Conservation (phyloP, 257 asterid genomes). For the Solanum dulcamara region DNA sequence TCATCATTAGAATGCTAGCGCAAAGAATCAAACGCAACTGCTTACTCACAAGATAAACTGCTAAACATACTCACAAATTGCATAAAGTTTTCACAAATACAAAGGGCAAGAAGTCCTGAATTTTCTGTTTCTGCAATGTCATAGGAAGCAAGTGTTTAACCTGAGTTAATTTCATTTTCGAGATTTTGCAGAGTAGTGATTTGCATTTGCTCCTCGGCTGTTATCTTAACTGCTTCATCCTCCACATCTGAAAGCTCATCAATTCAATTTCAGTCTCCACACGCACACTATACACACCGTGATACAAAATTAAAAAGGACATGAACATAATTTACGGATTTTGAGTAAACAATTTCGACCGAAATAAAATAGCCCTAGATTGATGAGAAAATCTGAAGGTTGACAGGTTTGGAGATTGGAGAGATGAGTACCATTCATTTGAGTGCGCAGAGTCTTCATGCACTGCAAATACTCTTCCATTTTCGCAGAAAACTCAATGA, state of each 20-base stretch:
- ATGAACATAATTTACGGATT: not conserved
- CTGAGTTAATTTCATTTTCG: conserved; percentile 57
- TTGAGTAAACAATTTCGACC: not conserved
- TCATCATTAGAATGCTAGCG: not conserved
- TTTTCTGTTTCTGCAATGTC: not conserved
- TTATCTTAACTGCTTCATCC: conserved; percentile 71
- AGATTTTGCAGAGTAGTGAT: conserved; percentile 47
- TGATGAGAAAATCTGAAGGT: not conserved
- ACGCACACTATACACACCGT: not conserved
- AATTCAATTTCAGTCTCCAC: not conserved
- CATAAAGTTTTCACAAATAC: not conserved
- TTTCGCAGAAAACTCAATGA: not conserved
- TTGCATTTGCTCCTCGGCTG: conserved; percentile 74
- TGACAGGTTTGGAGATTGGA: not conserved
- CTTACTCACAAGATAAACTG: not conserved
- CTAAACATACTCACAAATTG: not conserved
- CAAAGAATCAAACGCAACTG: not conserved
- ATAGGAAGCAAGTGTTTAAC: conserved; percentile 10
- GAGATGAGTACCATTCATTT: conserved; percentile 53
- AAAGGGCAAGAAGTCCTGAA: not conserved
- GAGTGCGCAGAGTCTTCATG: conserved; percentile 80
- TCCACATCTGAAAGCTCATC: conserved; percentile 61
- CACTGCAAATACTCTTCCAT: conserved; percentile 83
- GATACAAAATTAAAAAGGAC: not conserved
- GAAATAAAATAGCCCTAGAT: not conserved